These are phyloP conservation scores for Lotus japonicus DNA, from an alignment of 306 rosid species.

Conservation along the genomic window DNA sequence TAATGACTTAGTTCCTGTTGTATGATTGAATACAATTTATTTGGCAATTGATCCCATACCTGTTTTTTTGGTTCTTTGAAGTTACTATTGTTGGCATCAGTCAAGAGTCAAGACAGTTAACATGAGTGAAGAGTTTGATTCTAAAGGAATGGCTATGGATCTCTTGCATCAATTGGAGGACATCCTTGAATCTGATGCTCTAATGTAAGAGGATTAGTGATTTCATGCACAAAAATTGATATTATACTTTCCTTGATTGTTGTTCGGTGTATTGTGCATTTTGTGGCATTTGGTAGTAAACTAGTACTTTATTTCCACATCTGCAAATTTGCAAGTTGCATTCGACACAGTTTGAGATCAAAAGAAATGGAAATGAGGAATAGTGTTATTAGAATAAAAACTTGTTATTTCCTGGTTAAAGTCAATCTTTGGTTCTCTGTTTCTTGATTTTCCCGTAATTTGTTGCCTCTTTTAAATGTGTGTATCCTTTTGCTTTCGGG, in stretches of 20 bases:
- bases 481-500: conserved; percentile 20
- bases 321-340: background rate
- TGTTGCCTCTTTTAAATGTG: conserved; percentile 8
- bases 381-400: background rate
- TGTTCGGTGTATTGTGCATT: background rate
- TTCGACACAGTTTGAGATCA: background rate
- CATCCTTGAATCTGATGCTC: conserved; percentile 61
- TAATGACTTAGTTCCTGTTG: background rate
- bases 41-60: background rate
- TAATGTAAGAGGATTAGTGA: conserved; percentile 52
- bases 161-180: conserved; percentile 56
- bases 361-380: background rate
- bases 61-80: background rate
- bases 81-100: background rate
- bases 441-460: background rate
- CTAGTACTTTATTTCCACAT: background rate
- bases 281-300: conserved; percentile 2
- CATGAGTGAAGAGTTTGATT: conserved; percentile 32
- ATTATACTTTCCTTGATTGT: background rate
- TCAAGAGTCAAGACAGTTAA: background rate
- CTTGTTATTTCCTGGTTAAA: background rate
- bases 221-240: background rate
- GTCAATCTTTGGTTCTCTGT: background rate
- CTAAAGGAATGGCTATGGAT: conserved; percentile 24
- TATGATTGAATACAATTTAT: background rate